Evolutionary conservation across 805 yeast genomes (phyloP), one percentile per base, ranked within the genome.

Genomic region (Candida vartiovaarae): DNA sequence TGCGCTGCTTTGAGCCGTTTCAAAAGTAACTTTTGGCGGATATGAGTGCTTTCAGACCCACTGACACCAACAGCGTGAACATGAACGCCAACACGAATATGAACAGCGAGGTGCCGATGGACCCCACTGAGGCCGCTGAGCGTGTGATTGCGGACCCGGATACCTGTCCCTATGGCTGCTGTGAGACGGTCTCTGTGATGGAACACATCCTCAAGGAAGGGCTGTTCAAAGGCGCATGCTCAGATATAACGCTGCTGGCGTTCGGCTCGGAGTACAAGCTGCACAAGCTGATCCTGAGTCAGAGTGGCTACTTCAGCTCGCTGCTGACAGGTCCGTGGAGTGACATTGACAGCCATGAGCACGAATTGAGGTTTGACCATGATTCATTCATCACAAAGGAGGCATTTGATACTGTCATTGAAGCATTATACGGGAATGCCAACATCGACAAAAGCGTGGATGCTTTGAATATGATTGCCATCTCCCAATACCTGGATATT

Each of bases 401-500:
- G 23, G 67, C 77, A 4, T 75, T 77, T 54, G 79, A 75, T 38
- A 53, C 71, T 24, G 76, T 75, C 0, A 52, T 77, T 3, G 67
- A 69, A 1, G 49, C 72, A 34, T 56, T 76, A 9, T 76, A 76
- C 50, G 67, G 65, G 1, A 38, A 53, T 4, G 15, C 34, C 2
- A 65, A 67, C 23, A 57, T 59, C 11, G 74, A 69, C 39, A 58
- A 53, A 23, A 11, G 30, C 8, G 46, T 56, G 25, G 59, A 65
- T n/a, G 63, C 76, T 2, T 57, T 64, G 41, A 63, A 63, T 15
- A 62, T 75, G 67, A 65, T 76, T 42, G 75, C 76, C 1, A 60
- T 71, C 11, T 78, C 79, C 1, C 76, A 70, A 47, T 76, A 69
- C 48, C 54, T 76, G 34, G 77, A 68, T 34, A 61, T 77, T 25